Percentiles rank a stretch among this genome's conserved stretches.
Conservation (phyloP, 2,329 filamentous ascomycete species). For the Apiospora kogelbergensis region DNA sequence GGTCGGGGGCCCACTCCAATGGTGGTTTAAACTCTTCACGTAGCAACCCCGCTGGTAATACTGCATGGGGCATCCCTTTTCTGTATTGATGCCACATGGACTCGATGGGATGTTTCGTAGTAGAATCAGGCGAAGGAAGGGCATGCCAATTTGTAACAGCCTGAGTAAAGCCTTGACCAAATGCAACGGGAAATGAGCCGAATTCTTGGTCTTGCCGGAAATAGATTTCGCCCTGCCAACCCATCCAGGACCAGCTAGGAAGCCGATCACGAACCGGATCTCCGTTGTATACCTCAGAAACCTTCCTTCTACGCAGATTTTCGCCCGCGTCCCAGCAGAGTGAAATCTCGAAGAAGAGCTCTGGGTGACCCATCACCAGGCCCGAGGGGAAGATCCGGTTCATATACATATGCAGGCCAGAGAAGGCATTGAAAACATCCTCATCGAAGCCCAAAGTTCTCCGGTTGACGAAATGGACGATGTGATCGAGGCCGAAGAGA, state of each 20-base stretch:
- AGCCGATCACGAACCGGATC: not conserved
- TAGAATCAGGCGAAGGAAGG: not conserved
- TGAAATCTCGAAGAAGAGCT: not conserved
- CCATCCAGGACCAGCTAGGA: not conserved
- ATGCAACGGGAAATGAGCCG: not conserved
- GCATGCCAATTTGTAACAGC: not conserved
- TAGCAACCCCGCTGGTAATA: not conserved
- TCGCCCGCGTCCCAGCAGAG: not conserved
- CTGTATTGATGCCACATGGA: not conserved
- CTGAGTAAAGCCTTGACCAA: not conserved
- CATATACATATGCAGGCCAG: not conserved
- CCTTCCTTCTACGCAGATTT: not conserved
- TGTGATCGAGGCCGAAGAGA: too few species aligned
- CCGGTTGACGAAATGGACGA: too few species aligned
- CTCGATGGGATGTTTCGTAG: not conserved
- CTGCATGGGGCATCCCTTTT: not conserved
- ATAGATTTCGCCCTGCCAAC: not conserved
- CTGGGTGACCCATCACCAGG: not conserved
- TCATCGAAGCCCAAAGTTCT: too few species aligned
- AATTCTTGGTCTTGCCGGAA: not conserved
- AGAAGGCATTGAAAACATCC: not conserved
- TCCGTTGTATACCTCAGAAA: not conserved
- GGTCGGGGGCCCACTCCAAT: not conserved
- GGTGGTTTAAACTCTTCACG: not conserved
- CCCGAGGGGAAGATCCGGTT: not conserved